These are phyloP conservation scores for Penicillium goetzii DNA, from an alignment of 495 filamentous ascomycete genomes.

Conservation along the genomic window DNA sequence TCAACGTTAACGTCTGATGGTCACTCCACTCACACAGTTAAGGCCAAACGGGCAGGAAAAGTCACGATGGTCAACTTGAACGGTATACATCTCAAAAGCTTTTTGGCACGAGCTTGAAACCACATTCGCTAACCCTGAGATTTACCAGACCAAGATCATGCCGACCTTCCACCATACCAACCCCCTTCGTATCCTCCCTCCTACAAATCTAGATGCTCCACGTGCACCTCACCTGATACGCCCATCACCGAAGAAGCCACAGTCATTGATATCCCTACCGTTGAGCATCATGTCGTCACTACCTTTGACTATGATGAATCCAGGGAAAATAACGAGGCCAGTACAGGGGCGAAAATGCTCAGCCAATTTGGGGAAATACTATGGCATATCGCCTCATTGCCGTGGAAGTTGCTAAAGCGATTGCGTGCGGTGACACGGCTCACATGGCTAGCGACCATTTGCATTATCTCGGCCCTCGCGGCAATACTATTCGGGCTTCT, in stretches of 20 bases:
- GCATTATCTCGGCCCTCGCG: too few relatives aligned
- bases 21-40: not conserved
- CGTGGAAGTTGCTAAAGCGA: too few relatives aligned
- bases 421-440: too few relatives aligned
- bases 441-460: too few relatives aligned
- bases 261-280: not conserved
- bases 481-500: too few relatives aligned
- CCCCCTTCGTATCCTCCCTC: not conserved
- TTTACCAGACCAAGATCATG: not conserved
- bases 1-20: not conserved
- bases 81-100: not conserved
- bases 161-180: not conserved
- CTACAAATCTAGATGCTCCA: not conserved
- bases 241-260: not conserved
- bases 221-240: not conserved
- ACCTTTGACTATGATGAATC: not conserved
- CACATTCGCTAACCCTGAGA: not conserved
- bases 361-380: too few relatives aligned
- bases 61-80: not conserved
- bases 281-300: not conserved
- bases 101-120: not conserved
- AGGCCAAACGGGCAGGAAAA: not conserved
- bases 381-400: too few relatives aligned
- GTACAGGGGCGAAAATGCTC: not conserved
- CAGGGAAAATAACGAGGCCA: not conserved